phyloP scores from a whole-genome alignment of 2,329 filamentous ascomycete genomes.

The Nigrospora sphaerica region DNA sequence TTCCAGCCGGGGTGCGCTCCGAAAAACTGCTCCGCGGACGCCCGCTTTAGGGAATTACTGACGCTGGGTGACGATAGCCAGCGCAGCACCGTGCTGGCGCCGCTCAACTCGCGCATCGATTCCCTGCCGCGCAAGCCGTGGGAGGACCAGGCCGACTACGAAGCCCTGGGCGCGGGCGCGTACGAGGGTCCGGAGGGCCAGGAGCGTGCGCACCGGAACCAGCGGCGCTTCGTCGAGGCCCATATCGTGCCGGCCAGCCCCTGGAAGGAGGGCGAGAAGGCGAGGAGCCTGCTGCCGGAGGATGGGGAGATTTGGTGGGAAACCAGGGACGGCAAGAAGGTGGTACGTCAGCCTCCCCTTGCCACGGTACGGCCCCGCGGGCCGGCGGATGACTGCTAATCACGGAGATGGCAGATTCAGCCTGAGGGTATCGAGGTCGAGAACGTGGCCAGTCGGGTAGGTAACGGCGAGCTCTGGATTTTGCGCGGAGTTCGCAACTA shows the following conservation, averaged over 20 bases:
- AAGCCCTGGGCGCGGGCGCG: slow-evolving; percentile 55
- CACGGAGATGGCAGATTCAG: slow-evolving; percentile 49
- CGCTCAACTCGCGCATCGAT: slow-evolving; percentile 75
- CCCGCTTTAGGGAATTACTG: no score
- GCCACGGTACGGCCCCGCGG: not conserved
- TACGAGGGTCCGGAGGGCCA: slow-evolving; percentile 72
- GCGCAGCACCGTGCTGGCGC: slow-evolving; percentile 83
- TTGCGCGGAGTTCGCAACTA: slow-evolving; percentile 46
- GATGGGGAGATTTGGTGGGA: slow-evolving; percentile 77
- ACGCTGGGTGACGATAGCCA: no score
- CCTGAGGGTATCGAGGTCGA: slow-evolving; percentile 75
- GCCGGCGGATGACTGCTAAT: slow-evolving; percentile 17
- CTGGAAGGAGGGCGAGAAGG: slow-evolving; percentile 63
- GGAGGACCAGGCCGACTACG: slow-evolving; percentile 71
- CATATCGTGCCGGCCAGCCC: slow-evolving; percentile 72
- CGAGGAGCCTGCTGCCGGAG: slow-evolving; percentile 58
- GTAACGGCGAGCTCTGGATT: slow-evolving; percentile 87
- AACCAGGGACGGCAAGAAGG: slow-evolving; percentile 56
- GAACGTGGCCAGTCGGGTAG: slow-evolving; percentile 65
- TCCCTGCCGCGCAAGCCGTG: slow-evolving; percentile 77
- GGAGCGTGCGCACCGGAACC: slow-evolving; percentile 68
- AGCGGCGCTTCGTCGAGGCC: slow-evolving; percentile 75
- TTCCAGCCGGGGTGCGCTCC: no score
- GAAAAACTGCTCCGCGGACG: no score
- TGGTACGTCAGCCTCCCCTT: slow-evolving; percentile 40